phyloP scores from a whole-genome alignment of 2,329 filamentous ascomycete genomes.

The Pseudocercospora pini-densiflorae region DNA sequence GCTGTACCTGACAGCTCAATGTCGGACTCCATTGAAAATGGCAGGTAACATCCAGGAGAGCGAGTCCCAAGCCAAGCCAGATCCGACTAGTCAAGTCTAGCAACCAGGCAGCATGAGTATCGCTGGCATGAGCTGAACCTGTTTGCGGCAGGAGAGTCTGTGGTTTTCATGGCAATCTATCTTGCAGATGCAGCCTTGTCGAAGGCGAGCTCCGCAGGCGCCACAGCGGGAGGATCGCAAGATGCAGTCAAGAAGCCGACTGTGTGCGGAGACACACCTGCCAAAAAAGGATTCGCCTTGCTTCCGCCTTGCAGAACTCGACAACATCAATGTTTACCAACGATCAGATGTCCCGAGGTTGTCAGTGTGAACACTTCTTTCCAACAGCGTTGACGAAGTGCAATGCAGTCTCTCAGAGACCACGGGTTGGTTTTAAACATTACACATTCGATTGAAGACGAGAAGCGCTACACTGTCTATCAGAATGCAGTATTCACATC shows the following conservation, averaged over 20 bases:
- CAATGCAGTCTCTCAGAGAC: neutral
- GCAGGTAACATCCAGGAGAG: neutral
- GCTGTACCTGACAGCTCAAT: neutral
- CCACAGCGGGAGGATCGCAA: too few species aligned
- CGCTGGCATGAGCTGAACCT: neutral
- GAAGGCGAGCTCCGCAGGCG: constrained; percentile 1
- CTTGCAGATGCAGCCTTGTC: neutral
- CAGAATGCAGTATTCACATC: neutral
- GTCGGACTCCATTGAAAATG: neutral
- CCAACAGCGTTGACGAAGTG: too few species aligned
- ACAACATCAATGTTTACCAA: too few species aligned
- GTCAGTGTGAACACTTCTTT: too few species aligned
- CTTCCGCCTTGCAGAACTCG: too few species aligned
- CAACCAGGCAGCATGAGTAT: neutral
- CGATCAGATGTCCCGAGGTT: too few species aligned
- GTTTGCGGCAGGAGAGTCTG: too few species aligned
- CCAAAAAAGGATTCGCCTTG: too few species aligned
- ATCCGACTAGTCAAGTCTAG: too few species aligned
- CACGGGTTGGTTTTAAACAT: neutral
- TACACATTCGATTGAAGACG: neutral
- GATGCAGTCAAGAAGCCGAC: too few species aligned
- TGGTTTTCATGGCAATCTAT: neutral
- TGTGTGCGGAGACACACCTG: too few species aligned
- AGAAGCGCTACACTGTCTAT: neutral
- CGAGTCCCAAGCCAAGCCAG: too few species aligned